Base-by-base conservation (phyloP, 371 early-diverging fungal species). In the Cladochytrium tenue region DNA sequence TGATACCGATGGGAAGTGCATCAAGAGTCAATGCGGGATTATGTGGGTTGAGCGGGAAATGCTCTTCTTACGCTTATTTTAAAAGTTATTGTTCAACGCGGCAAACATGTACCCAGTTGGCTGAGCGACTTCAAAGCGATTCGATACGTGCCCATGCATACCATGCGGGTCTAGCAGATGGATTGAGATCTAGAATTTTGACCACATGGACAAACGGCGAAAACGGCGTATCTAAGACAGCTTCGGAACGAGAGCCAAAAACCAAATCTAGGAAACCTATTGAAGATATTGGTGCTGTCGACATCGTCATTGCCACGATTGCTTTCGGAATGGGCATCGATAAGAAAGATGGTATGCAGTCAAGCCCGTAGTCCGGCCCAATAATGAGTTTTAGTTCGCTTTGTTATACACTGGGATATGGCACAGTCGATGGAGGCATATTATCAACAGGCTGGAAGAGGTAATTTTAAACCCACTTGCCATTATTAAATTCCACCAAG, bases 261-360 rank as follows among this genome's bases (percentile, higher is more conserved):
- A 26, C 62, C 13, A 52, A 58, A 33, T 23, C 5, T 7, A 43
- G 13, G 35, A 33, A 62, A 7, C 4, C 26, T 25, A 53, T 26
- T 0, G 35, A 20, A 5, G 57, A 60, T 35, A 32, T 36, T 5
- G 71, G 68, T 2, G 51, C 64, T 3, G 68, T 79, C 31, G 77
- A 76, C 55, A 68, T 81, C 31, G 77, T 81, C 5, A 83, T 88
- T 34, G 88, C 88, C 3, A 90, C 90, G 15, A 86, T 90, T 32
- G 80, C 85, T 28, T 88, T 88, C 67, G 84, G 83, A 4, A 88
- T 90, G 88, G 90, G 90, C 13, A 90, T 90, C 53, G 88, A 90
- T 68, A 88, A 88, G 70, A 73, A 73, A 56, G 82, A 87, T 66
- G 88, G 87, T 53, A 28, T 50, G 66, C 2, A 31, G 4, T 3